A percentile compares a stretch with the other conserved stretches of the same genome.
Evolutionary conservation across 2,329 filamentous ascomycete genomes (phyloP).

Genomic region (Sporothrix inflata): DNA sequence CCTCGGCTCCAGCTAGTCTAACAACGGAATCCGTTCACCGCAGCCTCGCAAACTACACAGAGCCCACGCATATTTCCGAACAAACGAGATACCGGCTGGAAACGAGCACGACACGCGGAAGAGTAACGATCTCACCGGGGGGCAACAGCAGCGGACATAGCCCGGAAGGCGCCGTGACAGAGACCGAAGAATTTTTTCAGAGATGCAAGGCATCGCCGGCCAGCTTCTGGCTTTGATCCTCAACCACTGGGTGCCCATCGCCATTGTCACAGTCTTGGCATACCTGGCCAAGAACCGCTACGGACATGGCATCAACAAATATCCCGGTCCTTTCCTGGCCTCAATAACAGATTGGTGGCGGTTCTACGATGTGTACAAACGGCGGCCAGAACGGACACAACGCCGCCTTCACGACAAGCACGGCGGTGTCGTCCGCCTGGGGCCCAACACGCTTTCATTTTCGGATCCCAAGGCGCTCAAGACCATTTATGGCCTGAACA

Average conservation of each 20-base stretch:
- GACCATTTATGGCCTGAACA: constrained; percentile 79
- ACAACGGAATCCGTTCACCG: not conserved
- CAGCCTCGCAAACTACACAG: constrained; percentile 1
- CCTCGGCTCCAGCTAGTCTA: not conserved
- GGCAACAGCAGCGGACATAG: not conserved
- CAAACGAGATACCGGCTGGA: not conserved
- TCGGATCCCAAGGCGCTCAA: constrained; percentile 73
- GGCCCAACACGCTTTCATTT: constrained; percentile 75
- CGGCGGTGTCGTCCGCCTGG: constrained; percentile 74
- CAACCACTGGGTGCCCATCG: constrained; percentile 50
- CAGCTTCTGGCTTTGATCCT: constrained; percentile 43
- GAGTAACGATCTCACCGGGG: not conserved
- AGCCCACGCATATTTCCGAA: not conserved
- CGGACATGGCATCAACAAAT: constrained; percentile 65
- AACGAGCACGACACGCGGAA: not conserved
- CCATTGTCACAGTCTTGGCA: constrained; percentile 41
- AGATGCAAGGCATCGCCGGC: constrained; percentile 41
- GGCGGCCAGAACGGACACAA: constrained; percentile 69
- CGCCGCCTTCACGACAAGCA: constrained; percentile 69
- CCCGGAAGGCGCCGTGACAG: not conserved
- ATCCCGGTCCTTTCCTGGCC: constrained; percentile 73
- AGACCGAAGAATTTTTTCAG: not conserved
- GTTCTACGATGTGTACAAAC: constrained; percentile 67
- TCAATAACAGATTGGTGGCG: constrained; percentile 74
- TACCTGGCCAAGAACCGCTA: constrained; percentile 56